These are phyloP conservation scores for Dactylellina sp. DNA, from an alignment of 2,329 filamentous ascomycete genomes.

Conservation along the genomic window DNA sequence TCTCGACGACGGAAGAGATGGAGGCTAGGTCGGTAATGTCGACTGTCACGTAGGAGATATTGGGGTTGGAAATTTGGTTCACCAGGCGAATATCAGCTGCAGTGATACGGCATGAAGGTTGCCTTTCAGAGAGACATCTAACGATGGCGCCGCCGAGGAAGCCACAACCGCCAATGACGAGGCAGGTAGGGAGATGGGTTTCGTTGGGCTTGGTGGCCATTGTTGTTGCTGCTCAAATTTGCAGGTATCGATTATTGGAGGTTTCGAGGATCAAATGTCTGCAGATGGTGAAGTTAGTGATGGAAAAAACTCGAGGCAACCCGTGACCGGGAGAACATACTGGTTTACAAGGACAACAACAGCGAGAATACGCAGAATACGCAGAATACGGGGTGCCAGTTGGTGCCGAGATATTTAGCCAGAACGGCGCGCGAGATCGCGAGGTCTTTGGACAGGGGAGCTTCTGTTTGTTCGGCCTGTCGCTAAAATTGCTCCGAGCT, in stretches of 20 bases:
- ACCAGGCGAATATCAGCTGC: slow-evolving; percentile 78
- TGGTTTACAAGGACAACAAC: no score
- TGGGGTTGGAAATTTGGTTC: slow-evolving; percentile 73
- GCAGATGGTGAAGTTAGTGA: not conserved
- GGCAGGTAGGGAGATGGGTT: slow-evolving; percentile 59
- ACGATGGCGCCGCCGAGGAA: slow-evolving; percentile 87
- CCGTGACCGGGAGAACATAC: no score
- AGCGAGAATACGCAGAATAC: no score
- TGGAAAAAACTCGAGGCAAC: not conserved
- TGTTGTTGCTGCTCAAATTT: not conserved
- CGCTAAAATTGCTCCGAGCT: not conserved
- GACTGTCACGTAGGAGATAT: slow-evolving; percentile 77
- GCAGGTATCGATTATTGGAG: not conserved
- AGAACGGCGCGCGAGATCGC: slow-evolving; percentile 31
- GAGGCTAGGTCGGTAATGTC: slow-evolving; percentile 78
- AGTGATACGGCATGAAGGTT: slow-evolving; percentile 70
- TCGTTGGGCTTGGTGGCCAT: slow-evolving; percentile 42
- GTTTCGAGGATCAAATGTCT: not conserved
- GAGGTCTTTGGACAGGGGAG: slow-evolving; percentile 14
- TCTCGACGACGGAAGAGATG: slow-evolving; percentile 73
- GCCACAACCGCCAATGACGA: slow-evolving; percentile 85
- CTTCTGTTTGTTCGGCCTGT: slow-evolving; percentile 3
- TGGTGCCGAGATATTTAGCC: slow-evolving; percentile 29
- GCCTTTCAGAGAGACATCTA: slow-evolving; percentile 75
- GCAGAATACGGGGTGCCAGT: no score